Percentiles rank a stretch among this genome's conserved stretches.
Evolutionary conservation across 257 asterid species (phyloP).

Genomic region (Solanum rostratum): DNA sequence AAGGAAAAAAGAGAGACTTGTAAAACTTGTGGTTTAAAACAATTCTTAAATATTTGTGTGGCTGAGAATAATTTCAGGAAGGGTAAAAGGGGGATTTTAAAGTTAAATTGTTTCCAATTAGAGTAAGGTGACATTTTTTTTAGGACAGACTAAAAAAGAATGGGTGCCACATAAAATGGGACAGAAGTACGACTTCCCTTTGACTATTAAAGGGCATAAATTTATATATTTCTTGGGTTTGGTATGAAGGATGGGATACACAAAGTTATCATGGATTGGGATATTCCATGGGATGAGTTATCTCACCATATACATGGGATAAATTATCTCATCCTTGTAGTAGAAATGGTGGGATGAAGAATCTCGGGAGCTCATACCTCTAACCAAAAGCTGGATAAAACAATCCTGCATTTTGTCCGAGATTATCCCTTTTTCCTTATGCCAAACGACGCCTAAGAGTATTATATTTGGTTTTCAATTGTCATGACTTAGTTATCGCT

Average conservation of each 20-base stretch:
- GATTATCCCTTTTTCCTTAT: not conserved
- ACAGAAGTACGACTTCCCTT: not conserved
- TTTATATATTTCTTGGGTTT: not conserved
- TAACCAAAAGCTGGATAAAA: not conserved
- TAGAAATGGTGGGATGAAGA: not conserved
- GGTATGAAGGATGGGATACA: not conserved
- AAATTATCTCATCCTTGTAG: not conserved
- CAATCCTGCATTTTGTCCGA: not conserved
- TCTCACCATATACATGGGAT: not conserved
- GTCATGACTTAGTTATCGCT: not conserved
- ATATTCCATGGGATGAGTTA: not conserved
- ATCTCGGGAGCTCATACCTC: not conserved
- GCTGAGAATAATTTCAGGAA: no score
- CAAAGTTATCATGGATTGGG: not conserved
- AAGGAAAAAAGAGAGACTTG: no score
- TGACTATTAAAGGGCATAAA: not conserved
- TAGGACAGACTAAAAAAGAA: no score
- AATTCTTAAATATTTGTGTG: no score
- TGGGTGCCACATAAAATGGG: no score
- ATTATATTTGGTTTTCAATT: not conserved
- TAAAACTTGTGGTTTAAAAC: no score
- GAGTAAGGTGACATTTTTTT: no score
- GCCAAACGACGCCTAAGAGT: not conserved
- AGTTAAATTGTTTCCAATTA: no score
- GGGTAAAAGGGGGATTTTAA: no score